phyloP scores from a whole-genome alignment of 2,329 filamentous ascomycete genomes.

The Beauveria sp. region DNA sequence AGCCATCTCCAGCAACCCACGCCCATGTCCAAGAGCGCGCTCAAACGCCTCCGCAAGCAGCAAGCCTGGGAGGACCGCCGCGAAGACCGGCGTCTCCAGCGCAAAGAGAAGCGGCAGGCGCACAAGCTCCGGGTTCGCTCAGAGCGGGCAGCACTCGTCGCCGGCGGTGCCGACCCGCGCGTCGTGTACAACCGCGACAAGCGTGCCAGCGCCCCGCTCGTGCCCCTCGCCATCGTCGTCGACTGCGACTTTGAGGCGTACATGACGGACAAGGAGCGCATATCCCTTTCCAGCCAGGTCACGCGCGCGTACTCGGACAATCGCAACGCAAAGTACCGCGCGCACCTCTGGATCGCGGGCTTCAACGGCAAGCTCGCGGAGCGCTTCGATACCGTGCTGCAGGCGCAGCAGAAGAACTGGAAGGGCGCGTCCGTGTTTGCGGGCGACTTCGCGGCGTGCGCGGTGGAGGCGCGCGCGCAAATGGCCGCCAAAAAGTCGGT shows the following conservation, averaged over 20 bases:
- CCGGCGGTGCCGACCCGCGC: slow-evolving; percentile 35
- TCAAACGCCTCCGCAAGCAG: slow-evolving; percentile 68
- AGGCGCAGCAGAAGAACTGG: slow-evolving; percentile 68
- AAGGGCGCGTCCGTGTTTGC: slow-evolving; percentile 66
- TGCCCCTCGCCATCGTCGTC: slow-evolving; percentile 74
- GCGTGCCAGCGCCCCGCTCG: slow-evolving; percentile 39
- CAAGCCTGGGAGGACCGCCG: slow-evolving; percentile 70
- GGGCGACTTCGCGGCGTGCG: slow-evolving; percentile 65
- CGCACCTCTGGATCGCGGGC: slow-evolving; percentile 68
- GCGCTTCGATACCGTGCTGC: slow-evolving; percentile 70
- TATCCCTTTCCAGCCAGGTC: slow-evolving; percentile 76
- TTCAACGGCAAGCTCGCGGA: slow-evolving; percentile 69
- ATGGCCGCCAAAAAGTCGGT: slow-evolving; percentile 46
- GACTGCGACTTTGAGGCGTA: slow-evolving; percentile 89
- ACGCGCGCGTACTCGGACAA: slow-evolving; percentile 89
- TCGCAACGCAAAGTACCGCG: slow-evolving; percentile 55
- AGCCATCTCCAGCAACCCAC: slow-evolving; percentile 6
- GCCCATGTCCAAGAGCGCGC: slow-evolving; percentile 71
- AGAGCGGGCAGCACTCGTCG: slow-evolving; percentile 42
- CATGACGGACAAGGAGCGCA: slow-evolving; percentile 80
- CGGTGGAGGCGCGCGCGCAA: slow-evolving; percentile 53
- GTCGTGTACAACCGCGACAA: slow-evolving; percentile 26
- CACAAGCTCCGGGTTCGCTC: slow-evolving; percentile 40
- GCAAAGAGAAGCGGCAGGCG: slow-evolving; percentile 47
- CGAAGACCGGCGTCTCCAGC: slow-evolving; percentile 45